phyloP scores from a whole-genome alignment of 2,329 filamentous ascomycete genomes.

The Aspergillus ochraceus region DNA sequence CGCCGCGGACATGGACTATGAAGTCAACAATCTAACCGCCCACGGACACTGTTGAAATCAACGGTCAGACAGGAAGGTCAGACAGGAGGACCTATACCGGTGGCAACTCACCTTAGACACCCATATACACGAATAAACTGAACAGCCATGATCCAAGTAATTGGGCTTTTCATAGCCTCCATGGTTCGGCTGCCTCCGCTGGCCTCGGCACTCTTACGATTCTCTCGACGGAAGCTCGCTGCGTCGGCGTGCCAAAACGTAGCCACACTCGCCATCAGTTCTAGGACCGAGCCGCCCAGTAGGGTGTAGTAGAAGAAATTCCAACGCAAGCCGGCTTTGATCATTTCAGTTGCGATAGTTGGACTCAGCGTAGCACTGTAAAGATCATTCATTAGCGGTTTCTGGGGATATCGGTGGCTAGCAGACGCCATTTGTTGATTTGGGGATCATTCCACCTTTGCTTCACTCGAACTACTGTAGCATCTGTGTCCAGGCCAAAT shows the following conservation, averaged over 20 bases:
- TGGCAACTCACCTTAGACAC: conserved; percentile 60
- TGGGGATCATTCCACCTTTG: conserved; percentile 19
- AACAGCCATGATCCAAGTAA: conserved; percentile 11
- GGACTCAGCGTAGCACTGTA: conserved; percentile 12
- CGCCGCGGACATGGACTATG: conserved; percentile 70
- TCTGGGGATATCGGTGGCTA: conserved; percentile 24
- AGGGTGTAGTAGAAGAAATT: conserved; percentile 13
- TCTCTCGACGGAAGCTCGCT: conserved; percentile 7
- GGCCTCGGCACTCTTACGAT: conserved; percentile 3
- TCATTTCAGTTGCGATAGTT: conserved; percentile 12
- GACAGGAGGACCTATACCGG: background rate
- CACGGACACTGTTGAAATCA: conserved; percentile 5
- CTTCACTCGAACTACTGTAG: conserved; percentile 8
- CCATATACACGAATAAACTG: conserved; percentile 60
- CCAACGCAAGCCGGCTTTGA: conserved; percentile 11
- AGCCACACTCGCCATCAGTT: conserved; percentile 5
- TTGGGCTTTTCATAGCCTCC: conserved; percentile 9
- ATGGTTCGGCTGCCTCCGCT: conserved; percentile 6
- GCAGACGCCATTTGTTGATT: conserved; percentile 18
- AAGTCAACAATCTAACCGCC: conserved; percentile 73
- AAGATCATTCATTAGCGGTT: background rate
- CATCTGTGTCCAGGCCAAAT: conserved; percentile 3
- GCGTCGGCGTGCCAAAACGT: conserved; percentile 12
- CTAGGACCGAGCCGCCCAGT: conserved; percentile 8
- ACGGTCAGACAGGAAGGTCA: background rate